phyloP scores from a whole-genome alignment of 2,329 filamentous ascomycete genomes.

The Xylaria sp. region DNA sequence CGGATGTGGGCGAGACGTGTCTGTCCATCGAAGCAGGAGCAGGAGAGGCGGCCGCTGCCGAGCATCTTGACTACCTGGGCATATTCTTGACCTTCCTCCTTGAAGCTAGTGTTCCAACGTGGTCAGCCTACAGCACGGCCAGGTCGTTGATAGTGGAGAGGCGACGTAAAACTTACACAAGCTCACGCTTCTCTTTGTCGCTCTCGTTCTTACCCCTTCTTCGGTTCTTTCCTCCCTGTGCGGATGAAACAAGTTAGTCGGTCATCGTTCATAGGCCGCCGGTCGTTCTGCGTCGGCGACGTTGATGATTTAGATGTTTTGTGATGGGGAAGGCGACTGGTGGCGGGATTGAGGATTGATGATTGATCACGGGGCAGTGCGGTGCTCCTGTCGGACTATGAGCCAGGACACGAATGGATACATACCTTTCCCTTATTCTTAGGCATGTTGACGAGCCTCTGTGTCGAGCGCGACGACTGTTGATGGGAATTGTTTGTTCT shows the following conservation, averaged over 20 bases:
- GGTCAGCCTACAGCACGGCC: slow-evolving; percentile 16
- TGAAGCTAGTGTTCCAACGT: slow-evolving; percentile 67
- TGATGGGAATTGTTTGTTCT: neutral
- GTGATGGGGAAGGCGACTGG: neutral
- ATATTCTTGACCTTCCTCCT: slow-evolving; percentile 88
- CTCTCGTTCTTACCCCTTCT: slow-evolving; percentile 99
- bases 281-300: neutral
- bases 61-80: slow-evolving; percentile 95
- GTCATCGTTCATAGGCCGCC: neutral
- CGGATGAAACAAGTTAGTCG: slow-evolving; percentile 45
- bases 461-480: slow-evolving; percentile 34
- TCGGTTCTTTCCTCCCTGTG: slow-evolving; percentile 96
- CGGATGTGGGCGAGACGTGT: slow-evolving; percentile 85
- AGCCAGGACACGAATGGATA: neutral
- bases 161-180: slow-evolving; percentile 62
- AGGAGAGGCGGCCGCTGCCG: slow-evolving; percentile 92
- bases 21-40: slow-evolving; percentile 92
- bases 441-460: slow-evolving; percentile 73
- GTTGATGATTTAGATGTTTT: slow-evolving; percentile 28
- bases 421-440: slow-evolving; percentile 99
- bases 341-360: neutral
- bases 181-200: slow-evolving; percentile 98
- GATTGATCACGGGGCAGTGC: slow-evolving; percentile 24
- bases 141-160: neutral
- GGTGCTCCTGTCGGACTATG: slow-evolving; percentile 15